These are phyloP conservation scores for Benincasa hispida DNA, from an alignment of 306 rosid species.

Conservation along the genomic window DNA sequence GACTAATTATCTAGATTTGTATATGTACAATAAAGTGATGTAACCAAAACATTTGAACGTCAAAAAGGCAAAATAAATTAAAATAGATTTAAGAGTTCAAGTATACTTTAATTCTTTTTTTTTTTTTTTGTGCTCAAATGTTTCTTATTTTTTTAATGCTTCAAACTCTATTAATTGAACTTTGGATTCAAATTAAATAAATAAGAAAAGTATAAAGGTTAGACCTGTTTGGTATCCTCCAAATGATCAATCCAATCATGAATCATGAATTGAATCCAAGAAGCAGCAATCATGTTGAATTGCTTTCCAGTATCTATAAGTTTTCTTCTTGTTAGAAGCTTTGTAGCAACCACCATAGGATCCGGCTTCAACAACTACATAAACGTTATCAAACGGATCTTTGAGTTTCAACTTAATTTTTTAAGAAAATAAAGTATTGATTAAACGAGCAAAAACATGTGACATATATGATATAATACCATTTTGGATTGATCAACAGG, in stretches of 20 bases:
- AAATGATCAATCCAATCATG: slow-evolving; percentile 80
- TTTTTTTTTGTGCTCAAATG: background rate
- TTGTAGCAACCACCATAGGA: slow-evolving; percentile 47
- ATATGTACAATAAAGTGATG: background rate
- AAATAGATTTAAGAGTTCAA: background rate
- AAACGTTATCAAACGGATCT: background rate
- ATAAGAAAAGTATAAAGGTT: background rate
- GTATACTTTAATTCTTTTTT: background rate
- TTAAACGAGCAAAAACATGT: background rate
- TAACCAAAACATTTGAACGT: background rate
- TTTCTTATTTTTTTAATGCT: background rate
- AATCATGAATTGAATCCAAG: slow-evolving; percentile 76
- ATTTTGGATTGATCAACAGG: slow-evolving; percentile 6
- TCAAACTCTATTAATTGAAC: background rate
- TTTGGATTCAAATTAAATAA: background rate
- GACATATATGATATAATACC: background rate
- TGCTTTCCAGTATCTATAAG: slow-evolving; percentile 49
- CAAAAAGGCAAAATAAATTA: background rate
- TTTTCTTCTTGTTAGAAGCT: slow-evolving; percentile 42
- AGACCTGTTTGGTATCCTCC: slow-evolving; percentile 61
- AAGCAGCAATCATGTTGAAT: slow-evolving; percentile 62
- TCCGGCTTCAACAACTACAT: slow-evolving; percentile 45
- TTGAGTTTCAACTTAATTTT: background rate
- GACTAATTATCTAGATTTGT: background rate
- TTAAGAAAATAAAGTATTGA: background rate